Conservation (phyloP, 2,329 filamentous ascomycete species). For the Penicillium polonicum region DNA sequence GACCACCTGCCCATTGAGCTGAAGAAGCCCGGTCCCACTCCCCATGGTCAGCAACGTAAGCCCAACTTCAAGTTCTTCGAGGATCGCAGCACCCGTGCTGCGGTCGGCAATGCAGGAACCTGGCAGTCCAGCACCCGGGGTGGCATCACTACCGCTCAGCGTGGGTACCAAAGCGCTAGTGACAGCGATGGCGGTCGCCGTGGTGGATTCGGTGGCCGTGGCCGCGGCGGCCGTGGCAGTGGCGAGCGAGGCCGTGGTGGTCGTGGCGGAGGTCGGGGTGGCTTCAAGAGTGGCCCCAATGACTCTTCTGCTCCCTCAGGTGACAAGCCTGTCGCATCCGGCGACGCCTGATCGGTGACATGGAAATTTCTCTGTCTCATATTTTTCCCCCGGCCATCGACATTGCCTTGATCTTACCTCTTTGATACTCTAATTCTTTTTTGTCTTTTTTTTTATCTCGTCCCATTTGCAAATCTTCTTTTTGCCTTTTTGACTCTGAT, state of each 20-base stretch:
- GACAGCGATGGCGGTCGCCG: slow-evolving; percentile 69
- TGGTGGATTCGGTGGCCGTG: slow-evolving; percentile 58
- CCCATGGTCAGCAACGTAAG: slow-evolving; percentile 69
- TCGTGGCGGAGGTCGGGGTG: slow-evolving; percentile 54
- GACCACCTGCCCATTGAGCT: slow-evolving; percentile 71
- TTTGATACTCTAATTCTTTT: slow-evolving; percentile 32
- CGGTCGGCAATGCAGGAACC: slow-evolving; percentile 53
- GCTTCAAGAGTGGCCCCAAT: slow-evolving; percentile 53
- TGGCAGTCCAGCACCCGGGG: slow-evolving; percentile 61
- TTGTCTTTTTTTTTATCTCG: slow-evolving; percentile 20
- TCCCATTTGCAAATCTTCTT: slow-evolving; percentile 24
- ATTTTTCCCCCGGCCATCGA: slow-evolving; percentile 15
- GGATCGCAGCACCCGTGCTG: slow-evolving; percentile 56
- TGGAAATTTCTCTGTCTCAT: slow-evolving; percentile 15
- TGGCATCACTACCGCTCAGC: slow-evolving; percentile 63
- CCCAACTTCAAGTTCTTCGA: slow-evolving; percentile 82
- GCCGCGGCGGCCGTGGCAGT: slow-evolving; percentile 50
- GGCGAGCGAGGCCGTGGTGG: slow-evolving; percentile 58
- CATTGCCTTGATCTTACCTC: slow-evolving; percentile 13
- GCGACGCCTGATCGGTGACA: slow-evolving; percentile 31
- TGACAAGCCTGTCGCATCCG: slow-evolving; percentile 37
- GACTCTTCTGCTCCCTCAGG: slow-evolving; percentile 36
- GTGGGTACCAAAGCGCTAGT: slow-evolving; percentile 83
- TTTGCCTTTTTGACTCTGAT: slow-evolving; percentile 17
- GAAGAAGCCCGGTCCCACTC: slow-evolving; percentile 61